Percentiles rank a stretch among this genome's conserved stretches.
Conservation (phyloP, 257 asterid species). For the Haberlea rhodopensis region DNA sequence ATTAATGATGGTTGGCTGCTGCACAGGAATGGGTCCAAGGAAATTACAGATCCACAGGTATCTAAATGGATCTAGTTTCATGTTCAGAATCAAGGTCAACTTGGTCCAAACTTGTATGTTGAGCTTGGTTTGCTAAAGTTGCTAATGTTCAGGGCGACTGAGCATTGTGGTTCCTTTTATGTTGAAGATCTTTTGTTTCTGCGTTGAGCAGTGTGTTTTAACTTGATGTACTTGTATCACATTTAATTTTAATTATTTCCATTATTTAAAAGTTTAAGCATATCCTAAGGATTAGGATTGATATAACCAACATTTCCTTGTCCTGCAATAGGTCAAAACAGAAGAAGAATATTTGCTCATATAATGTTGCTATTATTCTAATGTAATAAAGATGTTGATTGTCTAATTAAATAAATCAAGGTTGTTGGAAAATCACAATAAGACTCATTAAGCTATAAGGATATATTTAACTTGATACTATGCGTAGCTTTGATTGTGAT, state of each 20-base stretch:
- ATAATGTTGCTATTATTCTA: too few relatives aligned
- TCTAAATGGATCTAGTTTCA: conserved; percentile 15
- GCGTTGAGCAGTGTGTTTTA: background rate
- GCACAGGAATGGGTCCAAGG: conserved; percentile 45
- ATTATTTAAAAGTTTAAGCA: background rate
- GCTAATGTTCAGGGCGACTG: background rate
- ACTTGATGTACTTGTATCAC: background rate
- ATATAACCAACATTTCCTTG: too few relatives aligned
- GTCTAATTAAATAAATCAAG: too few relatives aligned
- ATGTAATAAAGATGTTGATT: too few relatives aligned
- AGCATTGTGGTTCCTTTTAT: conserved; percentile 13
- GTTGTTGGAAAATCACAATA: too few relatives aligned
- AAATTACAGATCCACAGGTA: conserved; percentile 64
- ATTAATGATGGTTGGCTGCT: conserved; percentile 82
- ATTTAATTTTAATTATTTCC: too few relatives aligned
- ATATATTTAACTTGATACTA: too few relatives aligned
- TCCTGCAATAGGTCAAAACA: too few relatives aligned
- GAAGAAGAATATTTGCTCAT: too few relatives aligned
- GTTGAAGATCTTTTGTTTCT: background rate
- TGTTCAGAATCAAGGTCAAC: conserved; percentile 14
- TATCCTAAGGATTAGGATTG: background rate
- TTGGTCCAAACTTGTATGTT: conserved; percentile 22
- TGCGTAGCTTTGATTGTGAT: too few relatives aligned
- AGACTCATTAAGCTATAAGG: too few relatives aligned
- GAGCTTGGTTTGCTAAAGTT: conserved; percentile 24